These are phyloP conservation scores for Penicillium salamii DNA, from an alignment of 495 filamentous ascomycete species.

Conservation along the genomic window DNA sequence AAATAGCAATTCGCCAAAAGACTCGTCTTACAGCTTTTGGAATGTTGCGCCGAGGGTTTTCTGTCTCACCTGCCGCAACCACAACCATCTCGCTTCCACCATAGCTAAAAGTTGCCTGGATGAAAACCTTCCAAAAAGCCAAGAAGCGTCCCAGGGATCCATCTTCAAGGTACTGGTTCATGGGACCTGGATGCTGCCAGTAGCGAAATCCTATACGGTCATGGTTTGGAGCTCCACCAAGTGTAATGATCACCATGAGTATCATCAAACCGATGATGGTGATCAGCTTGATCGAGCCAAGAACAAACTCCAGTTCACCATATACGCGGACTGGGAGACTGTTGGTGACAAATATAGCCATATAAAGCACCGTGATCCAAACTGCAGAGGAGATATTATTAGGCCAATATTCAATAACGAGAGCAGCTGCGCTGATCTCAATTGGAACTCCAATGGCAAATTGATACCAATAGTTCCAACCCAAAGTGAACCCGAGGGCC, in stretches of 20 bases:
- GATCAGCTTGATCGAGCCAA: slow-evolving; percentile 43
- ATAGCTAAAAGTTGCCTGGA: slow-evolving; percentile 45
- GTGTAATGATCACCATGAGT: slow-evolving; percentile 48
- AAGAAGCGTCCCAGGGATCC: slow-evolving; percentile 42
- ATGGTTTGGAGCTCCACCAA: slow-evolving; percentile 23
- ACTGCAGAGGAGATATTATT: slow-evolving; percentile 31
- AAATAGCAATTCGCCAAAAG: slow-evolving; percentile 78
- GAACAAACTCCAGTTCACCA: slow-evolving; percentile 46
- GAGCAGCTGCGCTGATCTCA: slow-evolving; percentile 62
- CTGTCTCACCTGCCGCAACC: slow-evolving; percentile 74
- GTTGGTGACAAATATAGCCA: slow-evolving; percentile 43
- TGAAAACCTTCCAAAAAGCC: slow-evolving; percentile 37
- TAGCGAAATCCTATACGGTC: slow-evolving; percentile 39
- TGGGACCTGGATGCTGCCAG: slow-evolving; percentile 49
- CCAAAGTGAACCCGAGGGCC: slow-evolving; percentile 65
- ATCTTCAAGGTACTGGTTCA: slow-evolving; percentile 38
- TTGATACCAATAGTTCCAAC: slow-evolving; percentile 61
- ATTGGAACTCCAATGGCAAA: slow-evolving; percentile 58
- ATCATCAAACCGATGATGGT: slow-evolving; percentile 46
- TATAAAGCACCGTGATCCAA: slow-evolving; percentile 45
- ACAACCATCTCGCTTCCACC: slow-evolving; percentile 67
- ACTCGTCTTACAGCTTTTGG: slow-evolving; percentile 74
- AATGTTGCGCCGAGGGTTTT: slow-evolving; percentile 69
- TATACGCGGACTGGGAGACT: slow-evolving; percentile 41
- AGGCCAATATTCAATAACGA: slow-evolving; percentile 66